Conservation (phyloP, 2,329 filamentous ascomycete species). For the Proliferodiscus dingleyae region DNA sequence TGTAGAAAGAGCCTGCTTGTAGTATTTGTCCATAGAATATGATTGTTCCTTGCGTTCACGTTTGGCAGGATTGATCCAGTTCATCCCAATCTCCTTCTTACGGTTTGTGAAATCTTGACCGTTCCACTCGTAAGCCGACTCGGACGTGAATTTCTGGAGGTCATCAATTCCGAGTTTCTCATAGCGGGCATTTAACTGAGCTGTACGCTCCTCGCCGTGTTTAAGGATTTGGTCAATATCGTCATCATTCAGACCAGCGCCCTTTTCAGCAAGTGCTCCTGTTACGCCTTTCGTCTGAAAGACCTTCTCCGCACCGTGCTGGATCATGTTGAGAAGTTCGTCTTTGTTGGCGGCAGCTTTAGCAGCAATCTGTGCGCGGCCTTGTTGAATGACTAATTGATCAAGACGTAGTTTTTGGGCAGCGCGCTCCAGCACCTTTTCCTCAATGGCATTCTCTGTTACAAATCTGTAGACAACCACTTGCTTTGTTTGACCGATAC, state of each 20-base stretch:
- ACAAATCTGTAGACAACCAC: conserved; percentile 95
- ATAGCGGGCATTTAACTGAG: conserved; percentile 86
- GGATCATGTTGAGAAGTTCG: conserved; percentile 95
- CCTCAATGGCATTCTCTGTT: conserved; percentile 96
- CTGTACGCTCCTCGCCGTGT: conserved; percentile 83
- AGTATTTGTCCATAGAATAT: conserved; percentile 99
- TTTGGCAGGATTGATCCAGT: conserved; percentile 97
- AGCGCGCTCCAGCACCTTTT: conserved; percentile 94
- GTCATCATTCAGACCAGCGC: conserved; percentile 67
- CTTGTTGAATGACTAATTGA: conserved; percentile 96
- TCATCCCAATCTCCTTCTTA: conserved; percentile 88
- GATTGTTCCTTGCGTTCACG: conserved; percentile 97
- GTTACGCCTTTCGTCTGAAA: conserved; percentile 70
- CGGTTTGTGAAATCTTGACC: conserved; percentile 89
- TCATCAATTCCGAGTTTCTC: conserved; percentile 97
- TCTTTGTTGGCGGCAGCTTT: conserved; percentile 95
- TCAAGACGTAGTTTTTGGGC: conserved; percentile 95
- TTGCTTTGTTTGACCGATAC: conserved; percentile 98
- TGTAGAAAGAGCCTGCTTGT: conserved; percentile 81
- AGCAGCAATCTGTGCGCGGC: conserved; percentile 81
- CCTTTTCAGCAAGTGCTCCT: conserved; percentile 54
- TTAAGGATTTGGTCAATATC: conserved; percentile 87
- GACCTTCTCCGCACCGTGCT: conserved; percentile 94
- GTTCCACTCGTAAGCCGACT: conserved; percentile 98
- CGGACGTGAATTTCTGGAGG: conserved; percentile 93